Evolutionary conservation across 345 rosid genomes (phyloP).

Genomic region (Sonneratia alba): DNA sequence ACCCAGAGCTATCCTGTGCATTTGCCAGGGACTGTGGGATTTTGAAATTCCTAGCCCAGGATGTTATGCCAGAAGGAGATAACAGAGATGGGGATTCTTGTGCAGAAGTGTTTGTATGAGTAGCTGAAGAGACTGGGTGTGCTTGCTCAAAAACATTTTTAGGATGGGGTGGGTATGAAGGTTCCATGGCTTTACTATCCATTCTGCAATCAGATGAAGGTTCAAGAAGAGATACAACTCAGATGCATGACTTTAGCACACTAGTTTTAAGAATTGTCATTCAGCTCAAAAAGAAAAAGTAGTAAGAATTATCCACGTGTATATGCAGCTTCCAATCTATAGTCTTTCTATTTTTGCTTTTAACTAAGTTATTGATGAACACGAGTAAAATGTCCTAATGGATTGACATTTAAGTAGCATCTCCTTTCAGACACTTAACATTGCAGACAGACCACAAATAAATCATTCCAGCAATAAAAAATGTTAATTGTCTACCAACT

Average conservation of each 20-base stretch:
- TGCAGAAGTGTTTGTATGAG: conserved; percentile 28
- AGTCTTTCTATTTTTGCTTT: background rate
- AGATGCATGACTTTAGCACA: background rate
- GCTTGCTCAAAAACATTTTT: conserved; percentile 9
- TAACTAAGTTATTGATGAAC: background rate
- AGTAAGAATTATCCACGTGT: background rate
- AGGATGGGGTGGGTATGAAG: conserved; percentile 28
- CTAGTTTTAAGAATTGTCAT: background rate
- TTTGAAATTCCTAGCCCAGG: conserved; percentile 69
- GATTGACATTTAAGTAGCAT: background rate
- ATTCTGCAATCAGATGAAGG: conserved; percentile 15
- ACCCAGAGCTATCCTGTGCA: conserved; percentile 36
- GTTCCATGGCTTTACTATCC: conserved; percentile 34
- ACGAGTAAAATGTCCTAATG: background rate
- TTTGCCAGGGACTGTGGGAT: conserved; percentile 40
- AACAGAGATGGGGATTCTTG: conserved; percentile 47
- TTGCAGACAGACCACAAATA: background rate
- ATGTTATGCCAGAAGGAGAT: conserved; percentile 49
- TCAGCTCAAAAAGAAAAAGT: too few species aligned
- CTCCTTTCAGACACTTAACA: background rate
- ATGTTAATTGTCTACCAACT: background rate
- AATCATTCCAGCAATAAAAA: background rate
- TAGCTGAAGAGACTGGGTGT: conserved; percentile 5
- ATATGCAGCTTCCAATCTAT: background rate
- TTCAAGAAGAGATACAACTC: background rate